Evolutionary conservation across 2,329 filamentous ascomycete species (phyloP).

Genomic region (Pseudodiploospora longispora): DNA sequence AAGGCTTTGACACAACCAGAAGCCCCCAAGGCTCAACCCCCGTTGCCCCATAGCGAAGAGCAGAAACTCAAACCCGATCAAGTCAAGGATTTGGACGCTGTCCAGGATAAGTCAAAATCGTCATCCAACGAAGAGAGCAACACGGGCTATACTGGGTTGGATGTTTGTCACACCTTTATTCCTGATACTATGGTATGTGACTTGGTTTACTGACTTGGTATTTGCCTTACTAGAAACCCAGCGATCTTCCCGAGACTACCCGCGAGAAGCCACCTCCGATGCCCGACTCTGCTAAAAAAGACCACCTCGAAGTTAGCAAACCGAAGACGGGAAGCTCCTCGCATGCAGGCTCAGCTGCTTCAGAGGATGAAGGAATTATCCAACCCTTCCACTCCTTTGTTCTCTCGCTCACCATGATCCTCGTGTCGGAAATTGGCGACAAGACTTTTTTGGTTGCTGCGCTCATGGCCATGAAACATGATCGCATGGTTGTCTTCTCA

Average conservation of each 20-base stretch:
- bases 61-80: conserved; percentile 49
- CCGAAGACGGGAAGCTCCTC: conserved; percentile 6
- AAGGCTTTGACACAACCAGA: conserved; percentile 69
- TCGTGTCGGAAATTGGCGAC: conserved; percentile 94
- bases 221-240: conserved; percentile 56
- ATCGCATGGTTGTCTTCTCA: conserved; percentile 85
- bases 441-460: conserved; percentile 97
- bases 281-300: conserved; percentile 56
- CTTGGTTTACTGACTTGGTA: neutral
- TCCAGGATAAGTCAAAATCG: conserved; percentile 30
- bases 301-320: conserved; percentile 46
- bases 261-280: conserved; percentile 66
- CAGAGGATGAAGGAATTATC: conserved; percentile 54
- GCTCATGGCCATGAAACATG: conserved; percentile 98
- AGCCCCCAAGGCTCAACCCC: conserved; percentile 76
- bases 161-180: conserved; percentile 16
- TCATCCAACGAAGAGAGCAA: conserved; percentile 27
- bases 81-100: conserved; percentile 19
- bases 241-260: conserved; percentile 69
- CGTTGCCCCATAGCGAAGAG: conserved; percentile 72
- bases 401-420: conserved; percentile 92
- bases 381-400: conserved; percentile 81
- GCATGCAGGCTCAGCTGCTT: conserved; percentile 15
- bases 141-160: conserved; percentile 29
- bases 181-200: neutral